Evolutionary conservation across 768 basidiomycete genomes (phyloP).

Genomic region (Lenzites betulinus): DNA sequence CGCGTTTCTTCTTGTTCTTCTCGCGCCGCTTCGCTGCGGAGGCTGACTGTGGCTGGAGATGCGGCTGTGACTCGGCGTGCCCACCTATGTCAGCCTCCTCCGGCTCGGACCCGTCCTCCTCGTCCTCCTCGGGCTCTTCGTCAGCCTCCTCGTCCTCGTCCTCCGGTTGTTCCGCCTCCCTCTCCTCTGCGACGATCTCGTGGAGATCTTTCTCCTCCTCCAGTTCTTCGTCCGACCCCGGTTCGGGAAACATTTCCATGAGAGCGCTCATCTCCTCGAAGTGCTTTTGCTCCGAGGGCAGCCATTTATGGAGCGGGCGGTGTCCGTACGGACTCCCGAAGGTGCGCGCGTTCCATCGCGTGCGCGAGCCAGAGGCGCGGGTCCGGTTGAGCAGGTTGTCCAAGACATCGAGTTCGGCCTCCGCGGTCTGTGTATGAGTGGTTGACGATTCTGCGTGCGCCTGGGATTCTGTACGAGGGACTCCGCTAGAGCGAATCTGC

Average conservation of each 20-base stretch:
- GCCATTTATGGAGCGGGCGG: constrained; percentile 10
- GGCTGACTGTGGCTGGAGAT: not conserved
- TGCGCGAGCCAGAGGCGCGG: constrained; percentile 14
- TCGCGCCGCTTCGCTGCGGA: constrained; percentile 8
- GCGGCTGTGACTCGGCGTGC: not conserved
- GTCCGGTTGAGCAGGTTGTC: constrained; percentile 5
- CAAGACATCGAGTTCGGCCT: constrained; percentile 1
- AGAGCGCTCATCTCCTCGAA: constrained; percentile 9
- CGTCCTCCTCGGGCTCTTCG: not conserved
- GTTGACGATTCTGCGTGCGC: not conserved
- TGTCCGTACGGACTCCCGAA: constrained; percentile 13
- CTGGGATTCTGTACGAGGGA: not conserved
- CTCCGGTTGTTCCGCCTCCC: not conserved
- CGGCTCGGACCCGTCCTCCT: not conserved
- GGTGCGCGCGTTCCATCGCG: constrained; percentile 17
- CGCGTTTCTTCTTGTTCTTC: constrained; percentile 12
- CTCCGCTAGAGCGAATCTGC: not conserved
- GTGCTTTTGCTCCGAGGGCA: constrained; percentile 3
- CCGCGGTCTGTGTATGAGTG: not conserved
- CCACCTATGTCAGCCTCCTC: constrained; percentile 1
- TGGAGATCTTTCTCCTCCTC: constrained; percentile 7
- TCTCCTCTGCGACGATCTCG: not conserved
- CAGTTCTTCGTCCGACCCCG: constrained; percentile 1
- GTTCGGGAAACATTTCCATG: constrained; percentile 14
- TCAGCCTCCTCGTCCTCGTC: constrained; percentile 3